phyloP scores from a whole-genome alignment of 805 yeast genomes.

The Candida pini region DNA sequence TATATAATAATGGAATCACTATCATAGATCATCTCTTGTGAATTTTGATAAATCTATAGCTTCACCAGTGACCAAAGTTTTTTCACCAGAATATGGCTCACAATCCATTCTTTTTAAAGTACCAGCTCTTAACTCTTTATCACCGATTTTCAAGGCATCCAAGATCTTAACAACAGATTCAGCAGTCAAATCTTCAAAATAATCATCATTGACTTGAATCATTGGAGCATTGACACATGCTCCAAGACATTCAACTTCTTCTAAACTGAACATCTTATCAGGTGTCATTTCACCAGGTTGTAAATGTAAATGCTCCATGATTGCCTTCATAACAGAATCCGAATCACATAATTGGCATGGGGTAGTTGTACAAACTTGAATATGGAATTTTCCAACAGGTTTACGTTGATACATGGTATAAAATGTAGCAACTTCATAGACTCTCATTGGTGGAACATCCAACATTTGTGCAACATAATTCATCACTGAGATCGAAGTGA shows the following conservation, averaged over 20 bases:
- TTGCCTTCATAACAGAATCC: constrained; percentile 70
- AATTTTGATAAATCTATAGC: constrained; percentile 65
- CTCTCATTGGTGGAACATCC: constrained; percentile 93
- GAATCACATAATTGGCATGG: constrained; percentile 85
- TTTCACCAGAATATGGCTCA: constrained; percentile 72
- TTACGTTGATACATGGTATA: constrained; percentile 86
- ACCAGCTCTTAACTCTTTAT: constrained; percentile 57
- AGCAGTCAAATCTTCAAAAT: constrained; percentile 73
- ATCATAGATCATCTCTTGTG: constrained; percentile 65
- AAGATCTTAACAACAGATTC: constrained; percentile 57
- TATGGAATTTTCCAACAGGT: constrained; percentile 80
- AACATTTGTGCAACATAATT: constrained; percentile 79
- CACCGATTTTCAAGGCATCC: constrained; percentile 59
- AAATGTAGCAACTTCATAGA: constrained; percentile 87
- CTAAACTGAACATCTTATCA: constrained; percentile 72
- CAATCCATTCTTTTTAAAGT: constrained; percentile 62
- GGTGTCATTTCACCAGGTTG: constrained; percentile 74
- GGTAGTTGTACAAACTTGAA: constrained; percentile 85
- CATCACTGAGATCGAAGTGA: constrained; percentile 83
- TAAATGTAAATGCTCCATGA: constrained; percentile 52
- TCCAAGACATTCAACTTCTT: constrained; percentile 88
- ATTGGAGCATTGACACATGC: constrained; percentile 92
- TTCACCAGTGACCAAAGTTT: constrained; percentile 51
- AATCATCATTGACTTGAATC: constrained; percentile 80
- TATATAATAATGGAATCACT: constrained; percentile 2